A percentile compares a stretch with the other conserved stretches of the same genome.
phyloP scores from a whole-genome alignment of 495 filamentous ascomycete genomes.

The Umbilicaria muhlenbergii region DNA sequence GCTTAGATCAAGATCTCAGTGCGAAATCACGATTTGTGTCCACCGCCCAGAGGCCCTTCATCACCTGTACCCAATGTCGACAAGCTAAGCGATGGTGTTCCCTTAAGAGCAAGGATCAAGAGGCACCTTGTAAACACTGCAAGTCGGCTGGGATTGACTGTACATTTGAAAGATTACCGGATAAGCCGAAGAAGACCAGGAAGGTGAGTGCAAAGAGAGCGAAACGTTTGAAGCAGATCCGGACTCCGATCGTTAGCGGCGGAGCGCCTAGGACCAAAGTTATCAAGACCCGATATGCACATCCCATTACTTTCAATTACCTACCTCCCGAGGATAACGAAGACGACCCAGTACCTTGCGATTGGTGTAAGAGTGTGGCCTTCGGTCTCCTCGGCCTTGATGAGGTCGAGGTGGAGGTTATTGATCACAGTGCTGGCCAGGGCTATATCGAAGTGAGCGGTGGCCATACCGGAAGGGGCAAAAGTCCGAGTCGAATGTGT shows the following conservation, averaged over 20 bases:
- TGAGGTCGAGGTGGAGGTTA: slow-evolving; percentile 13
- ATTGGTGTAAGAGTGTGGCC: slow-evolving; percentile 21
- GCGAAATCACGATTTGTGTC: too few species aligned
- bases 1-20: slow-evolving; percentile 3
- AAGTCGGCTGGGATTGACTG: not conserved
- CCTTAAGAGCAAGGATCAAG: not conserved
- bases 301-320: slow-evolving; percentile 25
- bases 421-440: slow-evolving; percentile 13
- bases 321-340: slow-evolving; percentile 9
- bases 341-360: slow-evolving; percentile 13
- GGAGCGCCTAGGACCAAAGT: not conserved
- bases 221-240: too few species aligned
- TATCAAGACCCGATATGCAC: slow-evolving; percentile 21
- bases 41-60: not conserved
- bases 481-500: slow-evolving; percentile 24
- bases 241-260: not conserved
- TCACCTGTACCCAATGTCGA: slow-evolving; percentile 5
- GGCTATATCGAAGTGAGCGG: slow-evolving; percentile 18
- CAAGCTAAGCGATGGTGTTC: slow-evolving; percentile 5
- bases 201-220: too few species aligned
- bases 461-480: slow-evolving; percentile 17
- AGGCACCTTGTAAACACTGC: slow-evolving; percentile 4
- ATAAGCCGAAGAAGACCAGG: not conserved
- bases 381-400: slow-evolving; percentile 25
- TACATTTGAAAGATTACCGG: slow-evolving; percentile 2